Evolutionary conservation across 2,329 filamentous ascomycete species (phyloP), one percentile per base, ranked within the genome.

Genomic region (Chaetomium sp.): DNA sequence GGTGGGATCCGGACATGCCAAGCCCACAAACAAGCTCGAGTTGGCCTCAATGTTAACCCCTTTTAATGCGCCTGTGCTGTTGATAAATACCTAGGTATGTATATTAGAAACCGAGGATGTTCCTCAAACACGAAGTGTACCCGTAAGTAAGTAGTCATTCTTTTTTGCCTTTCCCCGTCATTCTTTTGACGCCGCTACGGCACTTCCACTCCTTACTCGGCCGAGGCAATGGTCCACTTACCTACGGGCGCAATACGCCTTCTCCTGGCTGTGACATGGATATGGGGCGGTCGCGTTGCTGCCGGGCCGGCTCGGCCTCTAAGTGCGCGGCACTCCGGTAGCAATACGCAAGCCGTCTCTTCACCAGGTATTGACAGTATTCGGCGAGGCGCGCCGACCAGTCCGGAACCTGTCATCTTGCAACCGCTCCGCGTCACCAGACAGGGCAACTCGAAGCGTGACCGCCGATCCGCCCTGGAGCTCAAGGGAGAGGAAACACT

Each of bases 401-500:
- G 16, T 42, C 38, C 38, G 38, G 38, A n/a, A 42, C 38, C 38
- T 7, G 16, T 42, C 16, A 42, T 42, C 16, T 42, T 42, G 38
- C 38, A 42, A 42, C 38, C 38, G 7, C 38, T 42, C 5, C 38
- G 38, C 38, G 2, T 42, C 38, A 5, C 38, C 16, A 42, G 45
- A 23, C 45, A 49, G 45, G 45, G 45, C n/a, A 49, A 49, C 4
- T 49, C 45, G 21, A 49, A 49, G 21, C 45, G 45, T 10, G 45
- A 49, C 21, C 45, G 45, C n/a, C 45, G 45, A 49, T 10, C 45
- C n/a, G 45, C 45, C 45, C 45, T 49, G 21, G 45, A 49, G 21
- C 45, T 49, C 45, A 49, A 49, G 45, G 45, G n/a, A 49, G 45
- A 49, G 21, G 21, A 49, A 49, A 49, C 45, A 25, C 45, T 49